A percentile compares a stretch with the other conserved stretches of the same genome.
phyloP scores from a whole-genome alignment of 2,329 filamentous ascomycete genomes.

The Cladophialophora yegresii region DNA sequence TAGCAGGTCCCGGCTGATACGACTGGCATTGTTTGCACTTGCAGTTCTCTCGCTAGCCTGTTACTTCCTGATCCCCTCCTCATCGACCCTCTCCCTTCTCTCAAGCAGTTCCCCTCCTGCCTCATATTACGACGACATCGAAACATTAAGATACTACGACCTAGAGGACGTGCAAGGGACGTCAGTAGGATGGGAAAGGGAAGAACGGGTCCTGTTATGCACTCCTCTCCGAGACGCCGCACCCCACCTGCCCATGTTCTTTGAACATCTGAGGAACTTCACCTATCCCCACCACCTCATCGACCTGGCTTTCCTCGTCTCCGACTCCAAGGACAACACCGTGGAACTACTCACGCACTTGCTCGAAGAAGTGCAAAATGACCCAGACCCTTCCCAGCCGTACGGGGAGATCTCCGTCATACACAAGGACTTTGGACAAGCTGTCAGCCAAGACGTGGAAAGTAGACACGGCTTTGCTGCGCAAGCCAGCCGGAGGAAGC shows the following conservation, averaged over 20 bases:
- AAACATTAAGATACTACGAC: constrained; percentile 97
- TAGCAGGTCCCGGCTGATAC: constrained; percentile 29
- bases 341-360: constrained; percentile 72
- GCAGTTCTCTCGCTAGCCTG: constrained; percentile 61
- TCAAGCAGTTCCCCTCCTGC: constrained; percentile 6
- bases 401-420: constrained; percentile 98
- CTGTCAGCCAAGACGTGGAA: constrained; percentile 96
- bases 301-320: constrained; percentile 93
- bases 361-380: constrained; percentile 75
- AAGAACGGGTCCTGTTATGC: constrained; percentile 92
- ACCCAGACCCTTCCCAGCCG: constrained; percentile 74
- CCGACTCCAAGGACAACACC: constrained; percentile 93
- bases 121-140: constrained; percentile 69
- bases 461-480: constrained; percentile 96
- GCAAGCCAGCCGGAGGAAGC: constrained; percentile 87
- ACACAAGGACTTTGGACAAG: constrained; percentile 98
- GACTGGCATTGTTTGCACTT: constrained; percentile 53
- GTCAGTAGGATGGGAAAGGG: constrained; percentile 89
- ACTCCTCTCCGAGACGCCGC: constrained; percentile 92
- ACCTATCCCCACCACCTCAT: constrained; percentile 97
- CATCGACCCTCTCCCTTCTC: constrained; percentile 52
- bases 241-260: constrained; percentile 94
- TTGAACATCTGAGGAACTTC: constrained; percentile 92
- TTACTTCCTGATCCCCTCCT: constrained; percentile 74
- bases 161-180: constrained; percentile 88